Base-by-base conservation (phyloP, 805 yeast species). In the Komagataella pseudopastoris region DNA sequence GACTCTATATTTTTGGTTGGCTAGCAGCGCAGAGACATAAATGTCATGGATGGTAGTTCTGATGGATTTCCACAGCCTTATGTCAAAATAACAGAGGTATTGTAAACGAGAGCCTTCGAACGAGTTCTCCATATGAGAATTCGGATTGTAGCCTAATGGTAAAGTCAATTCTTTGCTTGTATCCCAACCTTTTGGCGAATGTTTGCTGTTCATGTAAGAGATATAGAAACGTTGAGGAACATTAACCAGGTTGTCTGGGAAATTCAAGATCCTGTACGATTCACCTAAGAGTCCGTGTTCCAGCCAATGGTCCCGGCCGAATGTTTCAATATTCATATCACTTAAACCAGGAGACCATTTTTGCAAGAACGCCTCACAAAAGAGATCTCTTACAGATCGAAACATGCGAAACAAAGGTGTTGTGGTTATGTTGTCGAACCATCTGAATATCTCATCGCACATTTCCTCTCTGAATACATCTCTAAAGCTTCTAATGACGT, bases 391-490 rank as follows among this genome's bases (percentile, higher is more conserved):
- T 5, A 76, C 62, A 1, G 69, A 54, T 36, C 65, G 63, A 56
- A 76, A 75, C 49, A 75, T 74, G 7, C 77, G 77, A 53, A 74
- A 72, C 3, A 83, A 57, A 44, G 77, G 73, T 8, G 84, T 74
- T 48, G 71, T 72, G 0, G 83, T 69, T 23, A 88, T 63, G 45
- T 80, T 83, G 23, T 67, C 63, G 4, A 88, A 60, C 89, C 93
- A 85, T n/a, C 62, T 58, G 6, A 85, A 61, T 17, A 88, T 78
- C 54, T 83, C 88, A 46, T 77, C 81, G 56, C 85, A 81, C 86
- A 85, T 81, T 52, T 85, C 90, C 60, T 88, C 96, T 50, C 93
- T 70, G 60, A 86, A 83, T 6, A 77, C 68, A 59, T 88, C 95
- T 52, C 89, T 69, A 16, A 78, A 71, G 50, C 81, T 77, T 51